Evolutionary conservation across 2,329 filamentous ascomycete species (phyloP), one percentile per base, ranked within the genome.

Genomic region (Fusarium brachygibbosum): DNA sequence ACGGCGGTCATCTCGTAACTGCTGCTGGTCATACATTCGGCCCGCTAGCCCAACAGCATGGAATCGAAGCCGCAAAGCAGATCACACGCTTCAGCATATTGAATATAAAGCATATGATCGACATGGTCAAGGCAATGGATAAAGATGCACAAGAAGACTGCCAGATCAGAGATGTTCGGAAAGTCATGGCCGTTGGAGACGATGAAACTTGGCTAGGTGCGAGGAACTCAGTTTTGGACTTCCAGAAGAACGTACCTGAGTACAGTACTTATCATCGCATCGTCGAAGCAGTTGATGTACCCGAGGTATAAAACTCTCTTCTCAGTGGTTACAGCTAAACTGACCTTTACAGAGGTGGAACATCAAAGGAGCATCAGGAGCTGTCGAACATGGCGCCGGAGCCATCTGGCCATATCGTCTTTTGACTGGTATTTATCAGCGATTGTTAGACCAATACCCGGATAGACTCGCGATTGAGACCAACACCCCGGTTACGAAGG

Each of bases 401-500:
- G 82, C 82, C 10, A 75, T 86, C 8, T 85, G 82, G 80, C 82
- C 85, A 1, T 86, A 85, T 54, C 75, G 82, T 14, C 77, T 87
- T 5, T 77, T 86, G 1, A 81, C 80, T 12, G 72, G 74, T 1
- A 68, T 84, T 19, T 83, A 81, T 74, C 71, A 75, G 40, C 71
- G 76, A 11, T 71, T 86, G 3, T 64, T 83, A 16, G 54, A 52
- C 10, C 64, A 74, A 3, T 77, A 78, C 7, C 54, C 73, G 0
- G 63, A 66, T 9, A 67, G 67, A 1, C 58, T 84, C 2, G 71
- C 76, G 5, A 77, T 84, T 41, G 80, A 78, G 63, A 78, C 79
- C 13, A 68, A 76, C 40, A 84, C 82, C 1, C 72, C 77, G 6
- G 76, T 73, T 5, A 65, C 59, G 8, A 14, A 13, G 1, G 16